Evolutionary conservation across 768 basidiomycete genomes (phyloP), one percentile per base, ranked within the genome.

Genomic region (Hygrocybe coccinea): DNA sequence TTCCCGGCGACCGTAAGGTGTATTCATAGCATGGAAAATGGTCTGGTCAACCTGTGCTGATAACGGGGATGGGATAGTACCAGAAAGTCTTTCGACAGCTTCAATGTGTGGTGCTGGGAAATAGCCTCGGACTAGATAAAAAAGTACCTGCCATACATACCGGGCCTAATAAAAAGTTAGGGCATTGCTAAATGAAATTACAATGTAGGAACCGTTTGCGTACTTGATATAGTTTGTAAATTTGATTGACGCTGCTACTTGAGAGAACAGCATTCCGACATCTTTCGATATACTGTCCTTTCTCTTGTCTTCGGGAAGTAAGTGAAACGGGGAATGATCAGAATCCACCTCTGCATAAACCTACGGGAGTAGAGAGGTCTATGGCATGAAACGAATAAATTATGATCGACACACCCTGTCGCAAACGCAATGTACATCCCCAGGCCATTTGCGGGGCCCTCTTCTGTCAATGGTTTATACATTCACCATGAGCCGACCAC

Each of bases 401-500:
- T 17, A 21, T n/a, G 46, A 25, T 47, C 7, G 24, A 47, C 46
- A 5, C 19, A 47, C 46, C 46, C 46, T 47, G 46, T n/a, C 46
- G 19, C 46, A 47, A 47, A 47, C n/a, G 19, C 46, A 47, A 47
- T 29, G 46, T 21, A 47, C 14, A 47, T 47, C 46, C 4, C 24
- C 46, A 47, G 46, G 46, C 21, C 39, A 43, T 19, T 47, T 47
- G 17, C 46, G 5, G 25, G 46, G 19, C 14, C 46, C 46, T 47
- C 17, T 25, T 17, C 17, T 25, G 17, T 47, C 46, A 25, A 47
- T 47, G 25, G 46, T 47, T n/a, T 47, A 47, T 47, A 47, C 46
- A 47, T 47, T 47, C 46, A 47, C n/a, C 5, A 47, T 47, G 46
- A 47, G 46, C 46, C 5, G 46, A 47, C 46, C 46, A 47, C 46